Evolutionary conservation across 257 asterid genomes (phyloP).

Genomic region (Thymus mandschuricus): DNA sequence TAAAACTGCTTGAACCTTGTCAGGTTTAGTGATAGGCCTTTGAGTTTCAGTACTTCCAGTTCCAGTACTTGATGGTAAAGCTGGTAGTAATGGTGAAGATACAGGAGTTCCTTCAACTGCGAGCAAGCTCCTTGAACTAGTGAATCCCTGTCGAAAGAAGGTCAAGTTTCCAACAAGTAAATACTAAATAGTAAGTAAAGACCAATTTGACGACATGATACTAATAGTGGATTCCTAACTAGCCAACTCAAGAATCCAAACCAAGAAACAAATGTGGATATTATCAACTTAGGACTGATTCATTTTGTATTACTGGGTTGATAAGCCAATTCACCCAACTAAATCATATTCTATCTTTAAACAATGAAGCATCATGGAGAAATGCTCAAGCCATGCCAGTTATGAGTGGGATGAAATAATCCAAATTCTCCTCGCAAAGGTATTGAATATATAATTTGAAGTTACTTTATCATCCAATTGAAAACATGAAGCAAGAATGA

Average conservation of each 20-base stretch:
- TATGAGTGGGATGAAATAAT: neutral
- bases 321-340: neutral
- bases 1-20: slow-evolving; percentile 79
- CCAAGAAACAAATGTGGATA: neutral
- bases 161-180: slow-evolving; percentile 10
- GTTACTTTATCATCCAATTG: neutral
- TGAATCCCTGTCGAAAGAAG: slow-evolving; percentile 59
- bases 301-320: neutral
- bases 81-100: slow-evolving; percentile 83
- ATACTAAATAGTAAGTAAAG: slow-evolving; percentile 14
- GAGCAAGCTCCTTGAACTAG: slow-evolving; percentile 69
- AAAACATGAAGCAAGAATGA: neutral
- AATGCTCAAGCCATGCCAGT: neutral
- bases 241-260: slow-evolving; percentile 16
- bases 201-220: slow-evolving; percentile 2
- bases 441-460: neutral
- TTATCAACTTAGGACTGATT: neutral
- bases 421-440: neutral
- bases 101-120: slow-evolving; percentile 73
- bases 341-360: neutral
- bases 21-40: slow-evolving; percentile 59
- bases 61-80: slow-evolving; percentile 61
- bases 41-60: slow-evolving; percentile 54
- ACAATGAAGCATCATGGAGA: neutral
- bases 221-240: neutral